These are phyloP conservation scores for Aquilaria malaccensis DNA, from an alignment of 345 rosid species.

Conservation along the genomic window DNA sequence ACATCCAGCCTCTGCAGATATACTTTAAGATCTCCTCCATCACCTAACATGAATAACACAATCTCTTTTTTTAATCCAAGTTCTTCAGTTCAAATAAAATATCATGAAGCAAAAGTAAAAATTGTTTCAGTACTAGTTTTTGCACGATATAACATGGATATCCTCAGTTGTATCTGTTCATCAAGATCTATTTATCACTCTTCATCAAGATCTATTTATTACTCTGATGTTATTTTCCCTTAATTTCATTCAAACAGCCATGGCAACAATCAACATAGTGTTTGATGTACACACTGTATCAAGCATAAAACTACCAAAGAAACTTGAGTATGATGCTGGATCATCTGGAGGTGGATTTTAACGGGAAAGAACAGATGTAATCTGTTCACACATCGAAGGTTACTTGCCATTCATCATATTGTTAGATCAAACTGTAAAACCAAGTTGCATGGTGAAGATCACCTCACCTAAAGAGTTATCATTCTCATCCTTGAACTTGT, in stretches of 20 bases:
- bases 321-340: no score
- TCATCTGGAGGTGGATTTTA: background rate
- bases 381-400: background rate
- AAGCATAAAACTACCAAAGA: no score
- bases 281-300: no score
- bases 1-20: conserved; percentile 49
- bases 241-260: background rate
- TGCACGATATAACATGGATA: background rate
- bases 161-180: no score
- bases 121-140: background rate
- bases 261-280: background rate
- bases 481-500: conserved; percentile 31
- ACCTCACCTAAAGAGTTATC: conserved; percentile 65
- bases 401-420: conserved; percentile 1
- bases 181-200: no score
- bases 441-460: background rate
- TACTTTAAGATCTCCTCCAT: conserved; percentile 59
- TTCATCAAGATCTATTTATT: no score
- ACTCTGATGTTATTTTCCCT: no score
- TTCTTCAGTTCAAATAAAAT: background rate
- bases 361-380: background rate
- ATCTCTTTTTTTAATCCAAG: background rate
- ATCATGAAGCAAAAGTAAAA: background rate
- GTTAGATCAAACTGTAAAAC: background rate
- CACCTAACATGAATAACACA: conserved; percentile 32